Conservation (phyloP, 352 stramenopile genomes). For the Pilasporangium apinafurcum region DNA sequence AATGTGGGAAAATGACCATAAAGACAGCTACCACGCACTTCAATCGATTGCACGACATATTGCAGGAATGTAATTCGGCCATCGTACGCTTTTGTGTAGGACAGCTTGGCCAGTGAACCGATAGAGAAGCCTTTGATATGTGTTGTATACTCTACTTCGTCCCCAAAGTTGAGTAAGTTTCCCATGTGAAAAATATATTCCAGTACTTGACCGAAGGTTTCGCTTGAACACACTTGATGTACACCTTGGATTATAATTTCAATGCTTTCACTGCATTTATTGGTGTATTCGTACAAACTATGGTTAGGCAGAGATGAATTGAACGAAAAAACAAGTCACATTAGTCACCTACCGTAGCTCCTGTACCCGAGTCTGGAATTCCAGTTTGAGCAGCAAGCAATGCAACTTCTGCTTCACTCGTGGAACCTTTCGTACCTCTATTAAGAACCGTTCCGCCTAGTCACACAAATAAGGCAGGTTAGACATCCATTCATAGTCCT, state of each 20-base stretch:
- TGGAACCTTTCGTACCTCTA: slow-evolving; percentile 50
- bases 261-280: slow-evolving; percentile 41
- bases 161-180: slow-evolving; percentile 70
- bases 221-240: slow-evolving; percentile 62
- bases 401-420: slow-evolving; percentile 65
- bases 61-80: slow-evolving; percentile 72
- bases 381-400: slow-evolving; percentile 76
- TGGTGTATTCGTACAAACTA: neutral
- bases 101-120: slow-evolving; percentile 69
- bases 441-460: slow-evolving; percentile 68
- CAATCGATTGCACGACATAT: slow-evolving; percentile 71
- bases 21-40: slow-evolving; percentile 17
- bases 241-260: slow-evolving; percentile 59
- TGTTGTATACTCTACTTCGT: slow-evolving; percentile 30
- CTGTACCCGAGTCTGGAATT: slow-evolving; percentile 55
- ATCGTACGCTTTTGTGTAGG: slow-evolving; percentile 74
- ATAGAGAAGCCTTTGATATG: slow-evolving; percentile 66
- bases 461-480: neutral
- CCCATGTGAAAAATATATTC: slow-evolving; percentile 72
- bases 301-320: neutral
- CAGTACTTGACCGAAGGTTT: slow-evolving; percentile 51
- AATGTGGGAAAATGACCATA: neutral
- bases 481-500: neutral
- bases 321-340: neutral
- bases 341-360: slow-evolving; percentile 49